A percentile compares a stretch with the other conserved stretches of the same genome.
phyloP scores from a whole-genome alignment of 768 basidiomycete genomes.

The Baorangia bicolor region DNA sequence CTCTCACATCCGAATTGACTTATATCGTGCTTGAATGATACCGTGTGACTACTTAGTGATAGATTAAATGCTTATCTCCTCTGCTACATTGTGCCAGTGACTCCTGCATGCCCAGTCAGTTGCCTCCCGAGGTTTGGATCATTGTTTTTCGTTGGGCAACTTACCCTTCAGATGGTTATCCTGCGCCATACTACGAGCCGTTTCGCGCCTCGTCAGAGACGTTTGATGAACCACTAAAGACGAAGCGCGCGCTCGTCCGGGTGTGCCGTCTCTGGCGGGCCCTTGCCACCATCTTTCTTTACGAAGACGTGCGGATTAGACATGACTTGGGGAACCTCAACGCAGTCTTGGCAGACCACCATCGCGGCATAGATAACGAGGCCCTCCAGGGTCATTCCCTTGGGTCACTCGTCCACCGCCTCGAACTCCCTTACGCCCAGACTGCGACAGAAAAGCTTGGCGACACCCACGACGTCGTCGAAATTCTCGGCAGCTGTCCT shows the following conservation, averaged over 20 bases:
- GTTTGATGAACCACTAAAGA: slow-evolving; percentile 32
- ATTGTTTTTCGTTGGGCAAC: slow-evolving; percentile 49
- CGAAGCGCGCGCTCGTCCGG: slow-evolving; percentile 43
- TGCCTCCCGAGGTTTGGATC: slow-evolving; percentile 58
- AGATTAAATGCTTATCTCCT: background rate
- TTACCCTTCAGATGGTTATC: slow-evolving; percentile 24
- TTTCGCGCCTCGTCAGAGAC: slow-evolving; percentile 41
- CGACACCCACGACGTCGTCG: slow-evolving; percentile 37
- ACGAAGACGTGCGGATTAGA: slow-evolving; percentile 51
- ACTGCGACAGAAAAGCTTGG: slow-evolving; percentile 41
- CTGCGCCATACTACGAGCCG: slow-evolving; percentile 41
- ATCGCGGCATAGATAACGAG: slow-evolving; percentile 9
- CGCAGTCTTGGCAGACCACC: slow-evolving; percentile 27
- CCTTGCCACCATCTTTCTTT: slow-evolving; percentile 47
- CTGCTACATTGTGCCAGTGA: background rate
- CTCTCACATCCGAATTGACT: slow-evolving; percentile 1
- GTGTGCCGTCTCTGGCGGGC: slow-evolving; percentile 60
- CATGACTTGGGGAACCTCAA: slow-evolving; percentile 32
- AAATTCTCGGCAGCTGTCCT: slow-evolving; percentile 49
- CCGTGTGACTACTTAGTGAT: slow-evolving; percentile 7
- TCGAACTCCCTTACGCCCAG: slow-evolving; percentile 55
- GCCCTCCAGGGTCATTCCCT: slow-evolving; percentile 19
- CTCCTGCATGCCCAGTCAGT: slow-evolving; percentile 6
- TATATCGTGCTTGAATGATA: background rate
- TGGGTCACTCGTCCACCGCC: slow-evolving; percentile 48